Percentiles rank a stretch among this genome's conserved stretches.
These are phyloP conservation scores for Ustilago xerochloae DNA, from an alignment of 1,284 basidiomycete species.

Conservation along the genomic window DNA sequence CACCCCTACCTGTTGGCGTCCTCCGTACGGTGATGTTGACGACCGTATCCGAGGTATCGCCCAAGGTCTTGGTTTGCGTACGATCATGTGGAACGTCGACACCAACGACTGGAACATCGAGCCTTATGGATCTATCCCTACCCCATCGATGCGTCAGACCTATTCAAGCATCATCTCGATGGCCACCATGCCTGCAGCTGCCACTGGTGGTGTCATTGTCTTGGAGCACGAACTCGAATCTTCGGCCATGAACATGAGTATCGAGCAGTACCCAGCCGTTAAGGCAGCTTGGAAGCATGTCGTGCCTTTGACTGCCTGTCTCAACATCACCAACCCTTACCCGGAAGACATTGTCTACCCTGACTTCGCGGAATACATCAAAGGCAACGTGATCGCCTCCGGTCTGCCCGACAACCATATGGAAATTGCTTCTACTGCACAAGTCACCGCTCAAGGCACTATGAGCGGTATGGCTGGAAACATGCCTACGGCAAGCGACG, in stretches of 20 bases:
- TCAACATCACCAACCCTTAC: constrained; percentile 69
- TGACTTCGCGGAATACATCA: constrained; percentile 54
- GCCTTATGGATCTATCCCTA: constrained; percentile 65
- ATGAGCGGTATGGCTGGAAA: constrained; percentile 4
- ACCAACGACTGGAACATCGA: constrained; percentile 70
- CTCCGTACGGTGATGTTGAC: constrained; percentile 72
- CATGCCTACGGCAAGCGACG: constrained; percentile 3
- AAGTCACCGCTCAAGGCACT: constrained; percentile 12
- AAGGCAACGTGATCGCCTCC: constrained; percentile 55
- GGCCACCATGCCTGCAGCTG: constrained; percentile 66
- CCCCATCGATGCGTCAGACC: constrained; percentile 68
- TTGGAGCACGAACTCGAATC: constrained; percentile 65
- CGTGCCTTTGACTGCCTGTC: constrained; percentile 64
- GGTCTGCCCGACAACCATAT: constrained; percentile 46
- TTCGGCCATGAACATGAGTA: constrained; percentile 60
- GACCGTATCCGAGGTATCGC: constrained; percentile 73
- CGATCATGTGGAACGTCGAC: constrained; percentile 71
- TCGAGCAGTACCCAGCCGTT: constrained; percentile 59
- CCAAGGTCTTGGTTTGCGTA: constrained; percentile 70
- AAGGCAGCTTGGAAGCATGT: constrained; percentile 61
- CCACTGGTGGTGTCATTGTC: constrained; percentile 69
- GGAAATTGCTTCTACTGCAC: constrained; percentile 10
- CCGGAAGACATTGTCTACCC: constrained; percentile 69
- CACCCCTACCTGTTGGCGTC: constrained; percentile 71
- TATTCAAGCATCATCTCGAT: constrained; percentile 70